These are phyloP conservation scores for Priceomyces medius DNA, from an alignment of 805 yeast genomes.

Conservation along the genomic window DNA sequence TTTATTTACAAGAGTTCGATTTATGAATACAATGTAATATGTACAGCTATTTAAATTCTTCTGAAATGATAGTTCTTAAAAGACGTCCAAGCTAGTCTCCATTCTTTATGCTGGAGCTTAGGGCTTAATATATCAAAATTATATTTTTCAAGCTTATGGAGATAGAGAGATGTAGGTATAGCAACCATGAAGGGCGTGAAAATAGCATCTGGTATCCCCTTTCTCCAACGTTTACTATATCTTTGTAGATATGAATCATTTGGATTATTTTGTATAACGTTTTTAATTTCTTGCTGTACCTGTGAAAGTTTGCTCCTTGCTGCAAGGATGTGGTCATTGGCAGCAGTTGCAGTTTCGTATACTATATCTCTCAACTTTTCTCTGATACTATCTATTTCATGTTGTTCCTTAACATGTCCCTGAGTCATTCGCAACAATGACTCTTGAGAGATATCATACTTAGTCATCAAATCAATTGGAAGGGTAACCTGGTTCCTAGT, in stretches of 20 bases:
- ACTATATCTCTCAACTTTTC: constrained; percentile 54
- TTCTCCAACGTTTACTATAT: constrained; percentile 39
- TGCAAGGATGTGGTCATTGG: constrained; percentile 76
- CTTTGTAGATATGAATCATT: constrained; percentile 25
- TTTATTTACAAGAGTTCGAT: background rate
- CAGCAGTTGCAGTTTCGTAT: constrained; percentile 67
- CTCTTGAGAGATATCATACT: constrained; percentile 61
- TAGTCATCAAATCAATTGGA: constrained; percentile 61
- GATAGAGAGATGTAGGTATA: constrained; percentile 62
- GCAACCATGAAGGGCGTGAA: constrained; percentile 68
- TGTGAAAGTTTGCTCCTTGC: constrained; percentile 56
- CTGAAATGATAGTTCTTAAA: constrained; percentile 48
- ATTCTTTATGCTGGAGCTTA: constrained; percentile 49
- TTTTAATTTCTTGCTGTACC: constrained; percentile 36
- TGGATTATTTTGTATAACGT: constrained; percentile 21
- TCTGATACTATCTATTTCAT: constrained; percentile 22
- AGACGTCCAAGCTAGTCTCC: constrained; percentile 65
- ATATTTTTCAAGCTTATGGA: constrained; percentile 55
- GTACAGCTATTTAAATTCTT: constrained; percentile 24
- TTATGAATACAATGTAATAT: background rate
- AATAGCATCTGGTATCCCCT: constrained; percentile 58
- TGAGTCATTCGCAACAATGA: constrained; percentile 48
- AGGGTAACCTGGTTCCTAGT: constrained; percentile 52
- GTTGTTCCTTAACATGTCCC: constrained; percentile 36
- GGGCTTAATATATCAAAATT: constrained; percentile 62